These are phyloP conservation scores for Knufia fluminis DNA, from an alignment of 2,329 filamentous ascomycete species.

Conservation along the genomic window DNA sequence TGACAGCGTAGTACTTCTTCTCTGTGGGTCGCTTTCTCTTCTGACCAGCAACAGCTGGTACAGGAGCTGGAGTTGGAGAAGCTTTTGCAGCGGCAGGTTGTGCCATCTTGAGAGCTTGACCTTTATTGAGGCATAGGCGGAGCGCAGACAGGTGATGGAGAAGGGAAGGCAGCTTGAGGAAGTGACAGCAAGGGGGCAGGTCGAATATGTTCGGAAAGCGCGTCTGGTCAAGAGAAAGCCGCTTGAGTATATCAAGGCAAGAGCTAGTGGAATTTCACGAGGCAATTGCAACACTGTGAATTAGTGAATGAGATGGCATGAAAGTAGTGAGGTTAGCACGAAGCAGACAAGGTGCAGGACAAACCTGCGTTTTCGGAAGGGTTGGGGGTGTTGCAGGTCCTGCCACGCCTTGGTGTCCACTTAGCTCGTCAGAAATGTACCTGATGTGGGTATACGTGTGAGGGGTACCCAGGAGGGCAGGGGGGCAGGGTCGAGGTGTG, in stretches of 20 bases:
- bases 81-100: slow-evolving; percentile 11
- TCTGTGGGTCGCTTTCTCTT: slow-evolving; percentile 48
- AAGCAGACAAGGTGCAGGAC: not conserved
- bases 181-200: not conserved
- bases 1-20: slow-evolving; percentile 56
- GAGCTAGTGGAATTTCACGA: too few relatives aligned
- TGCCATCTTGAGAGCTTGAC: slow-evolving; percentile 13
- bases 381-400: not conserved
- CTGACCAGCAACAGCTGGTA: slow-evolving; percentile 14
- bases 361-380: not conserved
- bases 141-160: slow-evolving; percentile 1
- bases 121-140: slow-evolving; percentile 3
- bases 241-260: too few relatives aligned
- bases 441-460: slow-evolving; percentile 1
- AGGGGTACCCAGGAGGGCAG: slow-evolving; percentile 7
- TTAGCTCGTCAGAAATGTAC: not conserved
- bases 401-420: slow-evolving; percentile 4
- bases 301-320: too few relatives aligned
- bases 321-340: not conserved
- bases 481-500: slow-evolving; percentile 8
- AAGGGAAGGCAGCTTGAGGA: slow-evolving; percentile 18
- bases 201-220: not conserved
- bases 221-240: too few relatives aligned
- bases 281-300: too few relatives aligned
- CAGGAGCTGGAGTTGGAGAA: slow-evolving; percentile 7